Conservation (phyloP, 2,329 filamentous ascomycete species). For the Trichoderma gracile region DNA sequence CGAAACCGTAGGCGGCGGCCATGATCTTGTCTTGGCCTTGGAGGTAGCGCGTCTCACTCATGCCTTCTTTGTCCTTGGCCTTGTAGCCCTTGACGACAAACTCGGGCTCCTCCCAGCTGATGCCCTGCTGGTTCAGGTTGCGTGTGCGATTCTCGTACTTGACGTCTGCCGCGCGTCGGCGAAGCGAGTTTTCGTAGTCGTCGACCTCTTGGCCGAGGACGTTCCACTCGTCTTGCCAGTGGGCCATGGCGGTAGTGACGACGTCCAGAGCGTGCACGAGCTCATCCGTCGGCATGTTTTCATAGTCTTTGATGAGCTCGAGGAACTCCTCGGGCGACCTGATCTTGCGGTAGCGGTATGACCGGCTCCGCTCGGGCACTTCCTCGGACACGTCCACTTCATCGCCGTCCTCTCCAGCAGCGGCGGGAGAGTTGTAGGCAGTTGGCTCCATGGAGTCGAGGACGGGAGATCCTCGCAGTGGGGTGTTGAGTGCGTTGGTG, state of each 20-base stretch:
- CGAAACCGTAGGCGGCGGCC: constrained; percentile 61
- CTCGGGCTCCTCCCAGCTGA: constrained; percentile 52
- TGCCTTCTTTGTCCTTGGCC: constrained; percentile 47
- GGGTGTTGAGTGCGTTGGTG: constrained; percentile 43
- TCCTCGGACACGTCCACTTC: constrained; percentile 42
- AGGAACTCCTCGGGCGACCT: constrained; percentile 53
- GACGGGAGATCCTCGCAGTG: constrained; percentile 42
- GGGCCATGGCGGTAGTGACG: constrained; percentile 48
- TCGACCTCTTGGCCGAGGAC: constrained; percentile 53
- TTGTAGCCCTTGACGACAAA: constrained; percentile 58
- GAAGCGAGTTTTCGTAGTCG: constrained; percentile 58
- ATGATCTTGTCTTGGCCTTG: constrained; percentile 59
- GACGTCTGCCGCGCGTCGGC: constrained; percentile 51
- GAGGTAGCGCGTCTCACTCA: constrained; percentile 48
- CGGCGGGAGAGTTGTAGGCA: constrained; percentile 42
- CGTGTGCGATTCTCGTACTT: constrained; percentile 49
- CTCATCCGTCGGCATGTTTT: constrained; percentile 50
- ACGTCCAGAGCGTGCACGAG: constrained; percentile 49
- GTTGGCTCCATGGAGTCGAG: constrained; percentile 44
- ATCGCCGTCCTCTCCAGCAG: constrained; percentile 41
- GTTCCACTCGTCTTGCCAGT: constrained; percentile 58
- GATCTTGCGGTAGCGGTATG: constrained; percentile 52
- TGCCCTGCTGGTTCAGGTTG: constrained; percentile 44
- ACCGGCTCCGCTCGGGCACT: constrained; percentile 33
- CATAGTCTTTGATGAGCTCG: constrained; percentile 51